Evolutionary conservation across 2,329 filamentous ascomycete species (phyloP), one percentile per base, ranked within the genome.

Genomic region (Neobulgaria alba): DNA sequence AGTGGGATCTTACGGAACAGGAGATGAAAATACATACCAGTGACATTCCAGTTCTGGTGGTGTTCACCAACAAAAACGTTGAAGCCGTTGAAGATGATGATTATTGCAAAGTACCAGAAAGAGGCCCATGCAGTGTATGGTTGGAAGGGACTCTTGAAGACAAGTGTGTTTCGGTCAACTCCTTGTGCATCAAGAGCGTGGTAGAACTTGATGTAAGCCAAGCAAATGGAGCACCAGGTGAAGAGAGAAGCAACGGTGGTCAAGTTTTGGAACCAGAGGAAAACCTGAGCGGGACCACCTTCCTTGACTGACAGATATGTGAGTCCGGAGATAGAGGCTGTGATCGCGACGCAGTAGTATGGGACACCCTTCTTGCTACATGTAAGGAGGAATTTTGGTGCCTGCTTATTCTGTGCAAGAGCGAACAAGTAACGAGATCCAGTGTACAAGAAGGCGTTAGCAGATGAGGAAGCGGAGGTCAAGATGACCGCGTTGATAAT

Each of bases 31-130:
- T 12, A 26, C 51, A 35, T 53, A 54, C 53, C 76, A 0, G 81
- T 71, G 1, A 86, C 58, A 45, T 77, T 71, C 85, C 85, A 90
- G 3, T 73, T 49, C 12, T 43, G 46, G 38, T 57, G 53, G 33
- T 55, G 69, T 0, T 72, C 67, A 0, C 81, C 78, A 33, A 89
- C 58, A 53, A 90, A 92, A 1, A 89, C 82, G 0, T 79, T 72
- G 48, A 88, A 90, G 0, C 85, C 85, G 7, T 81, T 77, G 1
- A 88, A 77, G 51, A 89, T 77, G 0, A 79, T 73, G 79, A 90
- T 88, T 48, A 83, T 60, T 36, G 75, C 73, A 1, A 78, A 83
- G 18, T 73, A 76, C 0, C 66, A 57, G 4, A 86, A 62, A 0
- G 76, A 79, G 36, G 79, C 77, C 42, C 47, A 89, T 1, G 84